Evolutionary conservation across 225 moss, liverwort and hornwort genomes (phyloP).

Genomic region (Bryoerythrophyllum caledonicum): DNA sequence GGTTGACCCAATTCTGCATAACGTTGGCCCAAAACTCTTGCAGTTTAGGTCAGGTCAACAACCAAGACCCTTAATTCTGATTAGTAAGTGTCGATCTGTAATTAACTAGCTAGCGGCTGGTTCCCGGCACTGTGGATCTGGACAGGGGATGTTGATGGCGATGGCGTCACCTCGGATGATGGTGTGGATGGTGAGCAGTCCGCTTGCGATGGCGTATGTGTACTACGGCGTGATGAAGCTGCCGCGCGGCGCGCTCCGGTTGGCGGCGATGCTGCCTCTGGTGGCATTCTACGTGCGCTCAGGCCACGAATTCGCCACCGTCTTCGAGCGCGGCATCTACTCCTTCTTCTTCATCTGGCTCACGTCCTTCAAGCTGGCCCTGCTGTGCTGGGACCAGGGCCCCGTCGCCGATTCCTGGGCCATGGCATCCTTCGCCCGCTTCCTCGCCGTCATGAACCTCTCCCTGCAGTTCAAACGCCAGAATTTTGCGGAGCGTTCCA

Average conservation of each 20-base stretch:
- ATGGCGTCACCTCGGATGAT: slow-evolving; percentile 31
- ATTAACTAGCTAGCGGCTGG: too few relatives aligned
- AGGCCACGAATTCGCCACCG: slow-evolving; percentile 33
- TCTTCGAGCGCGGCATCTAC: slow-evolving; percentile 32
- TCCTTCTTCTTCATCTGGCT: slow-evolving; percentile 76
- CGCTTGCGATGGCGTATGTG: slow-evolving; percentile 45
- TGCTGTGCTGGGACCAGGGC: slow-evolving; percentile 72
- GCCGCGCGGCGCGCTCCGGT: slow-evolving; percentile 49
- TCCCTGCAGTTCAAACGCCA: slow-evolving; percentile 66
- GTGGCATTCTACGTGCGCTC: slow-evolving; percentile 46
- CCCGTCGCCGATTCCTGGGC: slow-evolving; percentile 72
- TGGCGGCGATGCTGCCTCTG: slow-evolving; percentile 58
- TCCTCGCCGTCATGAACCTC: slow-evolving; percentile 67
- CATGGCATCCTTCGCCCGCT: slow-evolving; percentile 62
- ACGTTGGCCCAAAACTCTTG: too few relatives aligned
- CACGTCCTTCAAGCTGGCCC: slow-evolving; percentile 59
- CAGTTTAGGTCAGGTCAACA: too few relatives aligned
- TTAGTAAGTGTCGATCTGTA: too few relatives aligned
- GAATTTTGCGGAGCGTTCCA: slow-evolving; percentile 25
- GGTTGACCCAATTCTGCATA: too few relatives aligned
- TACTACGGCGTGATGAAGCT: slow-evolving; percentile 61
- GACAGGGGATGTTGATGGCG: slow-evolving; percentile 2
- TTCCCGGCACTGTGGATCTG: too few relatives aligned
- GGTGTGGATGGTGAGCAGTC: slow-evolving; percentile 38
- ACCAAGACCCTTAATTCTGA: too few relatives aligned